Conservation (phyloP, 257 asterid species). For the Eucommia ulmoides region DNA sequence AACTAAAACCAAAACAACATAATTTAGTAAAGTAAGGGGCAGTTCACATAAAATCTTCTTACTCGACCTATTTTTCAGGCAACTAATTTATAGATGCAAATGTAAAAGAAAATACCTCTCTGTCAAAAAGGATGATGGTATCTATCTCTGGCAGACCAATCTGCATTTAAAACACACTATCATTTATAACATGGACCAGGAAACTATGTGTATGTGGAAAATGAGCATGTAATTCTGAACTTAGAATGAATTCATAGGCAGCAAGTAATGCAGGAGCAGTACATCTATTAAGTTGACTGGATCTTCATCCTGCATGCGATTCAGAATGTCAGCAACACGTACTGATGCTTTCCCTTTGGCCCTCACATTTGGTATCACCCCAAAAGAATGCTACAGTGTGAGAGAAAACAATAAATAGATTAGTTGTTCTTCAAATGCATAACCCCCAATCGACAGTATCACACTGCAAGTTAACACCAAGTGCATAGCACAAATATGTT, state of each 20-base stretch:
- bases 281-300: constrained; percentile 74
- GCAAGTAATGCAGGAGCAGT: too few species aligned
- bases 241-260: too few species aligned
- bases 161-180: constrained; percentile 29
- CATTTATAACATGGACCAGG: constrained; percentile 6
- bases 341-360: constrained; percentile 90
- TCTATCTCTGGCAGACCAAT: constrained; percentile 72
- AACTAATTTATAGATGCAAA: not conserved
- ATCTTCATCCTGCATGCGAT: constrained; percentile 88
- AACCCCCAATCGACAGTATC: too few species aligned
- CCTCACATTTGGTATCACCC: constrained; percentile 90
- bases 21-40: not conserved
- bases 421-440: too few species aligned
- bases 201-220: not conserved
- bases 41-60: not conserved
- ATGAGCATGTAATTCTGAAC: too few species aligned
- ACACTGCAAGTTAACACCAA: too few species aligned
- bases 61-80: not conserved
- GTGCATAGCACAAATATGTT: too few species aligned
- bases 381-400: constrained; percentile 61
- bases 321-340: constrained; percentile 80
- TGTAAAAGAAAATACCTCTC: constrained; percentile 69
- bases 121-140: constrained; percentile 80
- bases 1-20: too few species aligned
- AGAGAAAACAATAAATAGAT: too few species aligned